Evolutionary conservation across 352 stramenopile species (phyloP).

Genomic region (Plasmopara viticola): DNA sequence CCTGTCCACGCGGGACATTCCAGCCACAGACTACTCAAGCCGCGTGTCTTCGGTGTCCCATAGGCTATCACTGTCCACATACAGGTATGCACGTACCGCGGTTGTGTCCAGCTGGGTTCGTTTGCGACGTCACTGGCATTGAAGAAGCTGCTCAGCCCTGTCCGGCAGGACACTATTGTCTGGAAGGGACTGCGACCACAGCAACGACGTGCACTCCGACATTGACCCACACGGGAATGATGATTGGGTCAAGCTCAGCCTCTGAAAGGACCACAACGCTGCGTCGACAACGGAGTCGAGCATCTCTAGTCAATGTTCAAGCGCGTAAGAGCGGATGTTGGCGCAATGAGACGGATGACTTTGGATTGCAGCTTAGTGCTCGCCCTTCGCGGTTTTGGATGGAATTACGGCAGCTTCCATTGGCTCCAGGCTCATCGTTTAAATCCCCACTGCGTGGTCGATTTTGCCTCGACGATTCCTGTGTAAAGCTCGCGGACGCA

Average conservation of each 20-base stretch:
- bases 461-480: conserved; percentile 92
- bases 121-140: conserved; percentile 94
- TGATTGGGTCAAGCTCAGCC: conserved; percentile 28
- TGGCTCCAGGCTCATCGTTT: conserved; percentile 59
- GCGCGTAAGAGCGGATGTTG: conserved; percentile 86
- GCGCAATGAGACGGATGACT: conserved; percentile 93
- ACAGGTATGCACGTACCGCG: conserved; percentile 89
- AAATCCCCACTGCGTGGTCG: conserved; percentile 84
- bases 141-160: conserved; percentile 89
- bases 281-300: conserved; percentile 24
- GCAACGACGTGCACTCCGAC: conserved; percentile 78
- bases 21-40: conserved; percentile 73
- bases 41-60: conserved; percentile 89
- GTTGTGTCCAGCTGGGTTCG: conserved; percentile 91
- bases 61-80: conserved; percentile 93
- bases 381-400: conserved; percentile 89
- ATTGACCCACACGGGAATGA: conserved; percentile 29
- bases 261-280: conserved; percentile 36
- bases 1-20: conserved; percentile 93
- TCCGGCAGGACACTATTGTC: conserved; percentile 92
- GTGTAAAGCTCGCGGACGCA: conserved; percentile 76
- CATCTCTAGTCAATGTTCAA: conserved; percentile 38
- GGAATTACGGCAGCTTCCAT: conserved; percentile 87
- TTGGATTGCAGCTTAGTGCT: conserved; percentile 89
- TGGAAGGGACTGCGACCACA: conserved; percentile 92